Percentiles rank a stretch among this genome's conserved stretches.
Evolutionary conservation across 805 yeast genomes (phyloP).

Genomic region (Lipomyces yamanashiensis): DNA sequence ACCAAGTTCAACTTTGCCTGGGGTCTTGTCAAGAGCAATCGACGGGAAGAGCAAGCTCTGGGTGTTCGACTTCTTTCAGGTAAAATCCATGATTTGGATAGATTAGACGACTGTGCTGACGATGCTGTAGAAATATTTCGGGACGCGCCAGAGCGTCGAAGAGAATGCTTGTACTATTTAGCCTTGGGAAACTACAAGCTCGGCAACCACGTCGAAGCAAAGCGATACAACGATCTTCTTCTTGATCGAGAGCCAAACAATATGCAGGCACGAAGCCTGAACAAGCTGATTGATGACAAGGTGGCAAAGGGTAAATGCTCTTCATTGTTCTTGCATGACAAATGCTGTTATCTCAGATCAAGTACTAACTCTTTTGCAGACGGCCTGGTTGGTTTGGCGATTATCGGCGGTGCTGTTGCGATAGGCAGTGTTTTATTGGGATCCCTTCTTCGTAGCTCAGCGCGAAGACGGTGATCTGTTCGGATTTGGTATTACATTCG

Average conservation of each 20-base stretch:
- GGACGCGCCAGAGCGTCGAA: constrained; percentile 77
- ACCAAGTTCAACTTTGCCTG: constrained; percentile 93
- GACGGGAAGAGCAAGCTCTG: constrained; percentile 66
- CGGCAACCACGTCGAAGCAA: constrained; percentile 84
- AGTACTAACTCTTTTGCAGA: constrained; percentile 49
- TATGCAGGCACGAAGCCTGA: constrained; percentile 71
- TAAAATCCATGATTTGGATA: constrained; percentile 34
- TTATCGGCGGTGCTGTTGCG: constrained; percentile 85
- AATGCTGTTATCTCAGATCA: neutral
- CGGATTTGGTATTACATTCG: neutral
- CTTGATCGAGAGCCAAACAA: constrained; percentile 83
- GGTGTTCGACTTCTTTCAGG: constrained; percentile 79
- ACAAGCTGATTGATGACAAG: constrained; percentile 78
- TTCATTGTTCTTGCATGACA: too few species aligned
- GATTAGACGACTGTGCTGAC: too few species aligned
- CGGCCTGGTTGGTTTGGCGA: constrained; percentile 85
- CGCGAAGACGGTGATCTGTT: constrained; percentile 13
- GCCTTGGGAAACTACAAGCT: constrained; percentile 86
- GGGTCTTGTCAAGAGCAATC: constrained; percentile 82
- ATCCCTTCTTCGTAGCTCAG: constrained; percentile 36
- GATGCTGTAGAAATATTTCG: constrained; percentile 53
- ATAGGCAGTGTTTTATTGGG: constrained; percentile 69
- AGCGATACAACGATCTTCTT: constrained; percentile 80
- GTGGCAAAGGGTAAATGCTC: constrained; percentile 68
- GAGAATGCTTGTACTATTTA: constrained; percentile 88